Evolutionary conservation across 2,329 filamentous ascomycete genomes (phyloP), one percentile per base, ranked within the genome.

Genomic region (Pseudocercospora vitis): DNA sequence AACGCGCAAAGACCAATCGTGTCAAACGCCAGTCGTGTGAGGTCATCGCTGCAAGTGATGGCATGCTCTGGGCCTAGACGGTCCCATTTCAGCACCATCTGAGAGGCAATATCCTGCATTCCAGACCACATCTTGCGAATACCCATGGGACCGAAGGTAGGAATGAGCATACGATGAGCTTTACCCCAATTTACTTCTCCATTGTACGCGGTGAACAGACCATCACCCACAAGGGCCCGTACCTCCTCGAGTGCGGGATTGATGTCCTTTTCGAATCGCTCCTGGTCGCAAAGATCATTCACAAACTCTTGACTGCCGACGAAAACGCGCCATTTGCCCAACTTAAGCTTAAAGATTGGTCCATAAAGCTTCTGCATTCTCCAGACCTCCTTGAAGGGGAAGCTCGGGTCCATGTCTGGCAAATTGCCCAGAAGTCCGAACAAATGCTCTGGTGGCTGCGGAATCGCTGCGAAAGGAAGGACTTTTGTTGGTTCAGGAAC

Each of bases 21-120:
- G 64, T 89, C 87, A 3, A 89, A 77, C 0, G 86, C 82, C 26
- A 89, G 72, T 14, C 85, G 79, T 3, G 85, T 87, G 56, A 87
- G 86, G 67, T 88, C 84, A 14, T 86, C 82, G 0, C 80, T 78
- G 0, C 81, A 80, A 42, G 76, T 72, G 55, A 90, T 85, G 7
- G 79, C 74, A 33, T 76, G 66, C 2, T 75, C 69, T 21, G 50
- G 42, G 0, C 86, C 86, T 45, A 60, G 9, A 28, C 86, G 78
- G 14, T 84, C 85, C 79, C 85, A 85, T 68, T 88, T 88, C 71
- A 87, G 76, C 7, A 80, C 78, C 46, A 89, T 70, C 64, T 89
- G 85, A 0, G 77, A 76, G n/a, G 47, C 48, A 24, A 55, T 55
- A 24, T 55, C 52, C 19, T 84, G 77, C 83, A 86, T 86, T 16